Percentiles rank a stretch among this genome's conserved stretches.
These are phyloP conservation scores for Saururus chinensis DNA, from an alignment of 164 flowering plant genomes.

Conservation along the genomic window DNA sequence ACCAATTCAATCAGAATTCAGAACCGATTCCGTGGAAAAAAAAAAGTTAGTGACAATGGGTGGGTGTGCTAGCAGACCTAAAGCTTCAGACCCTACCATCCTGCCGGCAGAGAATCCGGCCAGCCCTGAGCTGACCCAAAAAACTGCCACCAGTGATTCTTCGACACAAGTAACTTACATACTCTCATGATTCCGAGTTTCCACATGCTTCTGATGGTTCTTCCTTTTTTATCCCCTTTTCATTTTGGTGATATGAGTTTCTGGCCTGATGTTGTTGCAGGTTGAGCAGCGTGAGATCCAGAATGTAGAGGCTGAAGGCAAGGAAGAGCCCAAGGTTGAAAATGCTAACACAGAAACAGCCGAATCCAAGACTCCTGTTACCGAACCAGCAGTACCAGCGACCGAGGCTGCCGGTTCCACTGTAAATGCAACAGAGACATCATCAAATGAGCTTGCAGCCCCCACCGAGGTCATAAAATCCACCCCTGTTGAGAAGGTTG, in stretches of 20 bases:
- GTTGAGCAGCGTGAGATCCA: constrained; percentile 21
- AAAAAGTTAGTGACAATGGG: no score
- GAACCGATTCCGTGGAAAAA: no score
- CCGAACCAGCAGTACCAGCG: no score
- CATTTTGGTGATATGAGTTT: background rate
- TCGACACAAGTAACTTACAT: background rate
- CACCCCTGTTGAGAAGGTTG: background rate
- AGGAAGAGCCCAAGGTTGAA: constrained; percentile 23
- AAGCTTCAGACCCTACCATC: background rate
- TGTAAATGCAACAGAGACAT: no score
- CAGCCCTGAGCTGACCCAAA: background rate
- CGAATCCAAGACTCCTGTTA: constrained; percentile 5
- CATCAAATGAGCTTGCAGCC: no score
- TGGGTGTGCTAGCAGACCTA: constrained; percentile 10
- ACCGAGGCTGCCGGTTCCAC: no score
- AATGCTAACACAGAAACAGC: constrained; percentile 11
- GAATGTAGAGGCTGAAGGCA: constrained; percentile 28
- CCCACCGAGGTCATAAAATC: background rate
- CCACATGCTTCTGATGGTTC: background rate
- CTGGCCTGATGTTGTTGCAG: constrained; percentile 15
- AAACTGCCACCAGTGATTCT: constrained; percentile 2
- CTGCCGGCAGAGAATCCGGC: constrained; percentile 8
- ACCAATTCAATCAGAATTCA: background rate
- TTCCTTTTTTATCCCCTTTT: background rate
- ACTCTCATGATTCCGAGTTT: no score